phyloP scores from a whole-genome alignment of 345 rosid genomes.

The Turritis glabra region DNA sequence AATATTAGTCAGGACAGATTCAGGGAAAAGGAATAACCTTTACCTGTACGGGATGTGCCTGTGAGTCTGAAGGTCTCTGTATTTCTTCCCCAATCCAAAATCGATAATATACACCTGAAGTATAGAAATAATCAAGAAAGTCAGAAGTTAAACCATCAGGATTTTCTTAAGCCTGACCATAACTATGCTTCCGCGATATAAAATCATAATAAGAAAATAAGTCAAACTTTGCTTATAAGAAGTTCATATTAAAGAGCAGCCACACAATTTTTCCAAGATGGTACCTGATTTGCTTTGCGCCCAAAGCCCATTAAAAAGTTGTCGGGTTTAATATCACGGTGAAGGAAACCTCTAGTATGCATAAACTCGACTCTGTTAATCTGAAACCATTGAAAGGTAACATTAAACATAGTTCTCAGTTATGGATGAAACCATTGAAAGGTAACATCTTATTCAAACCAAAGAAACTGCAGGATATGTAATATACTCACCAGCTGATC shows the following conservation, averaged over 20 bases:
- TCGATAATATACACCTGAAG: constrained; percentile 66
- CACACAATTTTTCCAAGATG: background rate
- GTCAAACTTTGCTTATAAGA: background rate
- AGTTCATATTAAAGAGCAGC: background rate
- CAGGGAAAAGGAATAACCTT: background rate
- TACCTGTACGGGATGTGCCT: constrained; percentile 81
- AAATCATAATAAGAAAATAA: background rate
- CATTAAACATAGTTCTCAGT: background rate
- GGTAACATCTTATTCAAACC: background rate
- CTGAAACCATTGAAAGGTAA: constrained; percentile 32
- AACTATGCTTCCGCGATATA: background rate
- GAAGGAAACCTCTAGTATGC: constrained; percentile 58
- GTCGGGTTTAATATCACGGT: constrained; percentile 62
- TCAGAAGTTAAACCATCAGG: background rate
- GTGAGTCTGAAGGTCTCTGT: constrained; percentile 83
- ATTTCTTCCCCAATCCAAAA: constrained; percentile 79
- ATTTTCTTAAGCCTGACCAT: background rate
- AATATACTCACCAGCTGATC: constrained; percentile 62
- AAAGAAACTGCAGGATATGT: background rate
- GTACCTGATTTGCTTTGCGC: constrained; percentile 62
- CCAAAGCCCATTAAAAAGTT: constrained; percentile 62
- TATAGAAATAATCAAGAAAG: background rate
- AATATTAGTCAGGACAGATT: background rate
- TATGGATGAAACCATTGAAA: background rate
- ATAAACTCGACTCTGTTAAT: constrained; percentile 54